phyloP scores from a whole-genome alignment of 257 asterid genomes.

The Solanum etuberosum region DNA sequence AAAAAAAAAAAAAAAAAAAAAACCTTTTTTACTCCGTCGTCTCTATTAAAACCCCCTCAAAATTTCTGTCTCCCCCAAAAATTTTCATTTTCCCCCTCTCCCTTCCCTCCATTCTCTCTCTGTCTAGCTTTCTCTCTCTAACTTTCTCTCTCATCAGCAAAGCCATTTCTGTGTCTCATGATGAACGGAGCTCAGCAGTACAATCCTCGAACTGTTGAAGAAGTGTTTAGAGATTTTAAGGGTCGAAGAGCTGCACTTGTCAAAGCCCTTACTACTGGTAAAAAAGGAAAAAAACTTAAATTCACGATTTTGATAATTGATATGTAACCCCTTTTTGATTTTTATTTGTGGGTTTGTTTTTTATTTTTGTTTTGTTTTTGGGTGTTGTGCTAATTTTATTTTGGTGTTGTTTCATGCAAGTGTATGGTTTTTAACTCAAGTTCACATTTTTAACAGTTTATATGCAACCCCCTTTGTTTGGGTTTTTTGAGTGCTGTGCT shows the following conservation, averaged over 20 bases:
- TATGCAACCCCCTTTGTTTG: not conserved
- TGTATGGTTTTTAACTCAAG: not conserved
- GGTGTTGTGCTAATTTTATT: not conserved
- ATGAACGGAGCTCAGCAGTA: conserved; percentile 17
- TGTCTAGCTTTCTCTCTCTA: not conserved
- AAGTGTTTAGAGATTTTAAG: conserved; percentile 29
- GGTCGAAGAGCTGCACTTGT: conserved; percentile 33
- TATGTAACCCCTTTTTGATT: not conserved
- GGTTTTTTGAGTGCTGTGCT: not conserved
- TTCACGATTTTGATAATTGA: not conserved
- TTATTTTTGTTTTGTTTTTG: not conserved
- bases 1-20: not conserved
- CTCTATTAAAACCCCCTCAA: not conserved
- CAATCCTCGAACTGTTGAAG: conserved; percentile 31
- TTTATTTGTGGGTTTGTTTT: not conserved
- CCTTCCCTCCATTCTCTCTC: not conserved
- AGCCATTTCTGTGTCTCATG: not conserved
- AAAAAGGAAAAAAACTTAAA: not conserved
- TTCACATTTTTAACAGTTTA: not conserved
- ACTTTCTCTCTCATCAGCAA: not conserved
- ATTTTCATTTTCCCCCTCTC: not conserved
- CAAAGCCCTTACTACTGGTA: conserved; percentile 33
- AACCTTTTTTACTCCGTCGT: not conserved
- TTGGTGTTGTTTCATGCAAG: not conserved
- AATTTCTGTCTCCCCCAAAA: not conserved